Evolutionary conservation across 345 rosid genomes (phyloP), one percentile per base, ranked within the genome.

Genomic region (Murraya koenigii): DNA sequence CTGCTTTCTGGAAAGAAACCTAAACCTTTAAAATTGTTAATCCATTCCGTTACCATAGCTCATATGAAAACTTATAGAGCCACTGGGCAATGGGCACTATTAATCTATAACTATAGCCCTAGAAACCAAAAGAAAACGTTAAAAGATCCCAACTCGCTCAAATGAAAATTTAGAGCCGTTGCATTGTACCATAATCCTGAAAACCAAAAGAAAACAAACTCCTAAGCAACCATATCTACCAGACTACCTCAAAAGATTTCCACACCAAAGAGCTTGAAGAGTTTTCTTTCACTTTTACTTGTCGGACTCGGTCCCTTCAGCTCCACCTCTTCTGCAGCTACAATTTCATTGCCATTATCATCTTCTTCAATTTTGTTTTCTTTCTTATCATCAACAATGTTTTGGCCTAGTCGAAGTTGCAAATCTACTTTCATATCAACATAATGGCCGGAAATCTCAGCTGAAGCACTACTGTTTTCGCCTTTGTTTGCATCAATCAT

Each of bases 191-290:
- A 63, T 63, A 17, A 63, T 25, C 36, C 36, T 14, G 35, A 38
- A 39, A 26, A 1, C n/a, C 6, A 1, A 19, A 41, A 8, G 56
- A 7, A 13, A 30, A 22, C 2, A 2, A 59, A 38, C 11, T 54
- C 19, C 38, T 17, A 52, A 17, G 22, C 56, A 52, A 17, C 22
- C 22, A 52, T 52, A 52, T 52, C 56, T 52, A 44, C 17, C 66
- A 49, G 15, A 35, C 30, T 25, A 25, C 49, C 23, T 81, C 75
- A 76, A 33, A 73, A 75, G 59, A 90, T 87, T 25, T 75, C 80
- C 11, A 82, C 78, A 28, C 94, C 92, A 72, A 87, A 87, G 54
- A 90, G 86, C 67, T 74, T 90, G 56, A 90, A 84, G 19, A 82
- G 78, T 66, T 69, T 74, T 28, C 17, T 33, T 25, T 71, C 13